These are phyloP conservation scores for Cladosporium austrohemisphaericum DNA, from an alignment of 2,329 filamentous ascomycete species.

Conservation along the genomic window DNA sequence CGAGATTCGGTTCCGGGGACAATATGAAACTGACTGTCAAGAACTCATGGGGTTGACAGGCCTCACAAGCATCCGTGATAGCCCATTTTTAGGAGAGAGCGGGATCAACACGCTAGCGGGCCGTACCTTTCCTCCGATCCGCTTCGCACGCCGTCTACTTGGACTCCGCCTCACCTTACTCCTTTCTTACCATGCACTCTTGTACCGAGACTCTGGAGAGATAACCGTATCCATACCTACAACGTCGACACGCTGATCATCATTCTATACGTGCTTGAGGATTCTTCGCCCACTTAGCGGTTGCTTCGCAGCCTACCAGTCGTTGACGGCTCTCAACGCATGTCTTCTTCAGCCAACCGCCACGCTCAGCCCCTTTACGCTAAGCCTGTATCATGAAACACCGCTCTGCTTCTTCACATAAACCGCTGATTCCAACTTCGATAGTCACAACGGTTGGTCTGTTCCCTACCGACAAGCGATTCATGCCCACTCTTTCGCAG, in stretches of 20 bases:
- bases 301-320: not conserved
- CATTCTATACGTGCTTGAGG: not conserved
- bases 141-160: not conserved
- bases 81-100: not conserved
- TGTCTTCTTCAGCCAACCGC: not conserved
- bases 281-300: not conserved
- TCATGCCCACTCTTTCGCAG: not conserved
- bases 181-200: not conserved
- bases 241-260: not conserved
- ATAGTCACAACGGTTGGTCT: conserved; percentile 13
- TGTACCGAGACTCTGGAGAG: not conserved
- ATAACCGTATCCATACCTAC: not conserved
- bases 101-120: not conserved
- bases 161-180: conserved; percentile 1
- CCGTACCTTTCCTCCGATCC: too few species aligned
- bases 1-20: not conserved
- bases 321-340: not conserved
- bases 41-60: conserved; percentile 8
- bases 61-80: conserved; percentile 1
- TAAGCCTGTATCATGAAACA: conserved; percentile 9
- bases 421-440: not conserved
- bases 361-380: not conserved
- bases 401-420: not conserved
- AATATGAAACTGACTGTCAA: conserved; percentile 1
- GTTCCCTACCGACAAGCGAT: not conserved